A percentile compares a stretch with the other conserved stretches of the same genome.
These are phyloP conservation scores for Metschnikowia lochheadii DNA, from an alignment of 805 yeast genomes.

Conservation along the genomic window DNA sequence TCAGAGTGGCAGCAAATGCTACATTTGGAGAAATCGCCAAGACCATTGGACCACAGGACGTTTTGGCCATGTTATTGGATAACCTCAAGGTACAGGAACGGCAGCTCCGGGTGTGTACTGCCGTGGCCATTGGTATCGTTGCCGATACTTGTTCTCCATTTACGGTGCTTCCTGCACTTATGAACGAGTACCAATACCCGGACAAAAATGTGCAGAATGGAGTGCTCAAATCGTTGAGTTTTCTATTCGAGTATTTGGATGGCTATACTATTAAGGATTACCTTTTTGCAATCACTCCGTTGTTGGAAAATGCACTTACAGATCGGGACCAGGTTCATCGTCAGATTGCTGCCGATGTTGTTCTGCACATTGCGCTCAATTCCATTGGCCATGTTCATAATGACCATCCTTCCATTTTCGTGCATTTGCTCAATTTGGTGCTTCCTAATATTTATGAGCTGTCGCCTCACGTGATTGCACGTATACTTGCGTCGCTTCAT, in stretches of 20 bases:
- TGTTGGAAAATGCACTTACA: conserved; percentile 83
- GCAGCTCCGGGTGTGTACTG: conserved; percentile 93
- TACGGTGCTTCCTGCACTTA: conserved; percentile 87
- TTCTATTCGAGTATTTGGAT: conserved; percentile 88
- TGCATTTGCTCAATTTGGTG: conserved; percentile 75
- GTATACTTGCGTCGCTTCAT: conserved; percentile 78
- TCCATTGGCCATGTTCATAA: conserved; percentile 73
- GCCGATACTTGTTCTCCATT: conserved; percentile 92
- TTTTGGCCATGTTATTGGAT: conserved; percentile 74
- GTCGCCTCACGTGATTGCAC: conserved; percentile 87
- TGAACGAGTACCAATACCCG: conserved; percentile 93
- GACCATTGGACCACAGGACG: conserved; percentile 96
- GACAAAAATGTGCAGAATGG: conserved; percentile 95
- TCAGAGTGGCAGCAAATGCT: conserved; percentile 78
- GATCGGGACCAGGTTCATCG: conserved; percentile 91
- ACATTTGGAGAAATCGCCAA: conserved; percentile 89
- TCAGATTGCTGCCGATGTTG: conserved; percentile 90
- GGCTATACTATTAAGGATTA: conserved; percentile 72
- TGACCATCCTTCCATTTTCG: conserved; percentile 57
- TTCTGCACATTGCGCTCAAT: conserved; percentile 75
- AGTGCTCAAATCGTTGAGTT: conserved; percentile 83
- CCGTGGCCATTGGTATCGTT: conserved; percentile 96
- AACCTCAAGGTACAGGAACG: conserved; percentile 91
- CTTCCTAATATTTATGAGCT: conserved; percentile 91
- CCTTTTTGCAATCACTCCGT: conserved; percentile 70